Base-by-base conservation (phyloP, 306 rosid genomes). In the Casuarina cunninghamiana region DNA sequence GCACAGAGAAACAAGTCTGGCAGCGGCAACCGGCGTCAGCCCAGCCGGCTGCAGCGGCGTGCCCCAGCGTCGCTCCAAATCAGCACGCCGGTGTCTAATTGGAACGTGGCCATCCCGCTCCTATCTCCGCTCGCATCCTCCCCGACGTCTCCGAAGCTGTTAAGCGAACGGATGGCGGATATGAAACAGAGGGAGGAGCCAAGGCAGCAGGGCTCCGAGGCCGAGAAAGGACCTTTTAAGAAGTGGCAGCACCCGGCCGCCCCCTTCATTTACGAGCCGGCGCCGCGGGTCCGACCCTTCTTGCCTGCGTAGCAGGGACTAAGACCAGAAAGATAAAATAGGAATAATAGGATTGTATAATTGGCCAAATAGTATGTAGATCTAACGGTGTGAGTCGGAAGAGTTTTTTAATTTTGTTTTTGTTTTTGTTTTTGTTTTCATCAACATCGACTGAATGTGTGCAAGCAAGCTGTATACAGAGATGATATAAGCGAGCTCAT, bases 181-280 rank as follows among this genome's bases (percentile, higher is more conserved):
- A 69, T 32, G 35, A 77, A 76, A 16, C 72, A 85, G 32, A 76
- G 74, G 39, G 93, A 81, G 41, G 85, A 84, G 0, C 26, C 54
- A 60, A 44, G 75, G 48, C 86, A 74, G 44, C 82, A 75, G 35
- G 61, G 15, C 10, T 50, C 78, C 26, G 90, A 81, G 44, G 35
- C 87, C 15, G 95, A 89, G 71, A 88, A 84, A 63, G 74, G 71
- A 39, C 83, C 76, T 16, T 90, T 91, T 68, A 87, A 89, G 78
- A 95, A 75, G 73, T 93, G 99, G 99, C 97, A 93, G 86, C 99
- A 93, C 75, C 99, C 97, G 78, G 99, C 99, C 10, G 96, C 97
- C 7, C 97, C 99, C n/a, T 93, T 93, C 77, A 86, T 83, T 66
- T 87, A 80, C 83, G 99, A 89, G 21, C 77, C 86, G 3, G 65